Conservation (phyloP, 2,329 filamentous ascomycete genomes). For the Septoria linicola region DNA sequence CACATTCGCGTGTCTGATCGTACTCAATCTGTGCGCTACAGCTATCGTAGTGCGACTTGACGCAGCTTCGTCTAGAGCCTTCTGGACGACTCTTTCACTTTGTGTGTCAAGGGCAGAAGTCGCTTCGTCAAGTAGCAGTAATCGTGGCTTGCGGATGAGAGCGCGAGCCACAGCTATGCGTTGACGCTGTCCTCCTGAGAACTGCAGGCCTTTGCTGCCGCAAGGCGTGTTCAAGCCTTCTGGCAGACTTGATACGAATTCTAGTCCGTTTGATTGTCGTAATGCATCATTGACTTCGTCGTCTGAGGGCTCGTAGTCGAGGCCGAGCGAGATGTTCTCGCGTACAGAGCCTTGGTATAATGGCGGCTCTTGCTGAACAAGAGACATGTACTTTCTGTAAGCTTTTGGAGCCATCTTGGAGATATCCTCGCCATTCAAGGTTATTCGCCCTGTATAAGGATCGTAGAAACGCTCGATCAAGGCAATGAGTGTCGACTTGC, state of each 20-base stretch:
- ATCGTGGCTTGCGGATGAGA: constrained; percentile 51
- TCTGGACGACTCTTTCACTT: constrained; percentile 66
- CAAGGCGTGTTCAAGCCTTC: constrained; percentile 52
- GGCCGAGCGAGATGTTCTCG: constrained; percentile 55
- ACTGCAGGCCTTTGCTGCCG: constrained; percentile 50
- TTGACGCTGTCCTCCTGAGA: constrained; percentile 58
- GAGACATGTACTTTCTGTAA: constrained; percentile 64
- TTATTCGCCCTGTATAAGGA: constrained; percentile 42
- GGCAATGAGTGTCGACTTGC: constrained; percentile 49
- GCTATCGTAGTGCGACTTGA: constrained; percentile 43
- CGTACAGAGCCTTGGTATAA: constrained; percentile 65
- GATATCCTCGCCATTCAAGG: constrained; percentile 59
- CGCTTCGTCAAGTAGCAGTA: constrained; percentile 61
- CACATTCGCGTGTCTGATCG: constrained; percentile 40
- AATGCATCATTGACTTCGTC: constrained; percentile 50
- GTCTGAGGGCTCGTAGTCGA: constrained; percentile 41
- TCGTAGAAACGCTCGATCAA: constrained; percentile 51
- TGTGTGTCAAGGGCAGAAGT: constrained; percentile 63
- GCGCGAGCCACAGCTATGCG: constrained; percentile 57
- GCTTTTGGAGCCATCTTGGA: constrained; percentile 57
- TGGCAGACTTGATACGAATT: constrained; percentile 54
- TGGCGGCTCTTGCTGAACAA: constrained; percentile 73
- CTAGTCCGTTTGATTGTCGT: constrained; percentile 53
- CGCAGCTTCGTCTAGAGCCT: constrained; percentile 60
- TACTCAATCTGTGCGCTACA: constrained; percentile 44